A percentile compares a stretch with the other conserved stretches of the same genome.
Conservation (phyloP, 208 protist genomes). For the Leishmania major region DNA sequence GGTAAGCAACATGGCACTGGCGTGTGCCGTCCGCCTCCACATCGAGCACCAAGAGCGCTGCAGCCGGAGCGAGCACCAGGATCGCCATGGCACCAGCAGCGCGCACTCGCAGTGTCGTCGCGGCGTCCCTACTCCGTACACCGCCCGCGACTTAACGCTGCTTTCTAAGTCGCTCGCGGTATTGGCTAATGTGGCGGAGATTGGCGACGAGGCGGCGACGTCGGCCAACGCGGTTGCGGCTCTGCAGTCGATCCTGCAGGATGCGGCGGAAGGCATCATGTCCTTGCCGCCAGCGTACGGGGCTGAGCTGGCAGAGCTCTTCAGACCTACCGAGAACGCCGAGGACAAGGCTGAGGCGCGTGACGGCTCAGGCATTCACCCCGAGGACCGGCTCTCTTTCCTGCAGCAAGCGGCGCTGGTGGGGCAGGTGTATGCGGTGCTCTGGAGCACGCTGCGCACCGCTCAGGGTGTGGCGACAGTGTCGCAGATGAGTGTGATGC, state of each 20-base stretch:
- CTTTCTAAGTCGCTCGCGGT: slow-evolving; percentile 51
- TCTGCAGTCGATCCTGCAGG: slow-evolving; percentile 58
- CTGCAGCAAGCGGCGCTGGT: slow-evolving; percentile 62
- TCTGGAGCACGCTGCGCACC: slow-evolving; percentile 67
- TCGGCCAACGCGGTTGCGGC: slow-evolving; percentile 75
- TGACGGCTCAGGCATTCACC: slow-evolving; percentile 5
- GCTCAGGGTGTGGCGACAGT: slow-evolving; percentile 41
- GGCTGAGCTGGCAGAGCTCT: slow-evolving; percentile 36
- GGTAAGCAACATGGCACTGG: slow-evolving; percentile 63
- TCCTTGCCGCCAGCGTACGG: slow-evolving; percentile 29
- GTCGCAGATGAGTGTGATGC: slow-evolving; percentile 44
- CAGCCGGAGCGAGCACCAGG: background rate
- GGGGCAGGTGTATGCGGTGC: slow-evolving; percentile 67
- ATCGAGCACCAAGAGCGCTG: slow-evolving; percentile 28
- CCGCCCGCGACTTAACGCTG: slow-evolving; percentile 50
- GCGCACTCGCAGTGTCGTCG: background rate
- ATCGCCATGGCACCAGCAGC: background rate
- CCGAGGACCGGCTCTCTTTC: slow-evolving; percentile 38
- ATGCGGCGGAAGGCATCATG: slow-evolving; percentile 39
- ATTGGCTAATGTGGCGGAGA: slow-evolving; percentile 45
- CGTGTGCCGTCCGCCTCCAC: slow-evolving; percentile 67
- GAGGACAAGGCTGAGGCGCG: background rate
- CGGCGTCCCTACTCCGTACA: slow-evolving; percentile 29
- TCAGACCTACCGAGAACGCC: slow-evolving; percentile 26
- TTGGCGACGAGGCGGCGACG: slow-evolving; percentile 49